Percentiles rank a stretch among this genome's conserved stretches.
These are phyloP conservation scores for Lentinus polychrous DNA, from an alignment of 1,284 basidiomycete species.

Conservation along the genomic window DNA sequence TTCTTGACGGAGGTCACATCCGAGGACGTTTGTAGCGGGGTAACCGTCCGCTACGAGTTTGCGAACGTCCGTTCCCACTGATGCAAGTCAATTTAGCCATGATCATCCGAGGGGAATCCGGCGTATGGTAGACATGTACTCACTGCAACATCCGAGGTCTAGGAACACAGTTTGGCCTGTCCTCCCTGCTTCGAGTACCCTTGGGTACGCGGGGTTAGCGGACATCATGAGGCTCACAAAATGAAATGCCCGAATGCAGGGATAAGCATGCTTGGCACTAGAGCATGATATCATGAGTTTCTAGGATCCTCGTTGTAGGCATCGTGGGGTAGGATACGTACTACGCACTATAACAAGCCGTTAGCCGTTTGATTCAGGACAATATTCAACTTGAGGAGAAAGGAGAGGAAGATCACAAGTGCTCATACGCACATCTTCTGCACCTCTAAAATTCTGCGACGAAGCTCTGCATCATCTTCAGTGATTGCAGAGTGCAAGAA, in stretches of 20 bases:
- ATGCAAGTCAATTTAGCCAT: no score
- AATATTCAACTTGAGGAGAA: neutral
- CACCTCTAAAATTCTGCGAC: constrained; percentile 18
- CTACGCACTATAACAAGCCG: constrained; percentile 16
- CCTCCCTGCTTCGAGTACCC: constrained; percentile 21
- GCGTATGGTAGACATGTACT: no score
- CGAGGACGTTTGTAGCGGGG: constrained; percentile 21
- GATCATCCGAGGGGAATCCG: no score
- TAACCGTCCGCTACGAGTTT: constrained; percentile 28
- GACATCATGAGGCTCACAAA: constrained; percentile 26
- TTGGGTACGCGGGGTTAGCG: constrained; percentile 20
- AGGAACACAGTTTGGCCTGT: constrained; percentile 21
- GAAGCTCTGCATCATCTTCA: constrained; percentile 18
- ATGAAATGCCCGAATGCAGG: constrained; percentile 29
- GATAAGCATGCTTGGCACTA: constrained; percentile 29
- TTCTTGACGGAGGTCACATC: constrained; percentile 26
- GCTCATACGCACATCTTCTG: constrained; percentile 23
- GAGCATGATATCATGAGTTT: neutral
- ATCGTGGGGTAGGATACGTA: constrained; percentile 5
- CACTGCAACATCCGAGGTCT: constrained; percentile 32
- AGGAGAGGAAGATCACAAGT: no score
- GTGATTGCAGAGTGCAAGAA: constrained; percentile 22
- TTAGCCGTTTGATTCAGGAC: neutral
- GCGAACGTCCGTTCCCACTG: constrained; percentile 31
- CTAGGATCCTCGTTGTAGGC: neutral